Percentiles rank a stretch among this genome's conserved stretches.
Conservation (phyloP, 2,329 filamentous ascomycete species). For the Setomelanomma holmii region DNA sequence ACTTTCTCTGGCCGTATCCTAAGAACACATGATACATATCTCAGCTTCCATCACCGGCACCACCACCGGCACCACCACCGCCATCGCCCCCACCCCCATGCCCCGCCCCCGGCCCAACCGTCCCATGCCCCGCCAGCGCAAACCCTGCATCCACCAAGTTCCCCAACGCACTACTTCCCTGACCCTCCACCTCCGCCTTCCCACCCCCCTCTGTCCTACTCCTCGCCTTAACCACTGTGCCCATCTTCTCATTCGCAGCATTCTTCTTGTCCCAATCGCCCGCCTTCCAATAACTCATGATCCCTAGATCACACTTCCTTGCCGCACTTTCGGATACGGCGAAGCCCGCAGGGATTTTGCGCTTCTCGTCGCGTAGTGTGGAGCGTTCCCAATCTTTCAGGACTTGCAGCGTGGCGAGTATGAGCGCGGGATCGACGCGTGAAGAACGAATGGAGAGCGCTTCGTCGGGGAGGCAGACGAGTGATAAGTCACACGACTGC, state of each 20-base stretch:
- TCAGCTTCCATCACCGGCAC: background rate
- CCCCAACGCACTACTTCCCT: slow-evolving; percentile 12
- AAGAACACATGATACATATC: background rate
- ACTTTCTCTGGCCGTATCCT: background rate
- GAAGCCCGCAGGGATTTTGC: slow-evolving; percentile 26
- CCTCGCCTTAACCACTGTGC: slow-evolving; percentile 15
- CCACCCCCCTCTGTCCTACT: too few species aligned
- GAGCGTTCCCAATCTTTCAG: slow-evolving; percentile 45
- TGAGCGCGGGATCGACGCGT: slow-evolving; percentile 32
- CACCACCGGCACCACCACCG: background rate
- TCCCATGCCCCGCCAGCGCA: slow-evolving; percentile 15
- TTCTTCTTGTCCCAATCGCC: slow-evolving; percentile 24
- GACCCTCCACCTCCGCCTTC: too few species aligned
- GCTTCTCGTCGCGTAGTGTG: slow-evolving; percentile 31
- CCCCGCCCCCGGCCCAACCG: slow-evolving; percentile 8
- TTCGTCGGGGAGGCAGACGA: slow-evolving; percentile 38
- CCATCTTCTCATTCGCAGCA: slow-evolving; percentile 9
- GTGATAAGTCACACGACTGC: slow-evolving; percentile 25
- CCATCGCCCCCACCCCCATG: slow-evolving; percentile 12
- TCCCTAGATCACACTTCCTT: slow-evolving; percentile 30
- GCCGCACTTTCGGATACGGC: slow-evolving; percentile 25
- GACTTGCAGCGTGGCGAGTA: slow-evolving; percentile 40
- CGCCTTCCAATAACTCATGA: slow-evolving; percentile 34
- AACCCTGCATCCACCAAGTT: slow-evolving; percentile 18
- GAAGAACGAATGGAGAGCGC: slow-evolving; percentile 34